Percentiles rank a stretch among this genome's conserved stretches.
Evolutionary conservation across 1,284 basidiomycete species (phyloP).

Genomic region (Xerocomus minutiporus): DNA sequence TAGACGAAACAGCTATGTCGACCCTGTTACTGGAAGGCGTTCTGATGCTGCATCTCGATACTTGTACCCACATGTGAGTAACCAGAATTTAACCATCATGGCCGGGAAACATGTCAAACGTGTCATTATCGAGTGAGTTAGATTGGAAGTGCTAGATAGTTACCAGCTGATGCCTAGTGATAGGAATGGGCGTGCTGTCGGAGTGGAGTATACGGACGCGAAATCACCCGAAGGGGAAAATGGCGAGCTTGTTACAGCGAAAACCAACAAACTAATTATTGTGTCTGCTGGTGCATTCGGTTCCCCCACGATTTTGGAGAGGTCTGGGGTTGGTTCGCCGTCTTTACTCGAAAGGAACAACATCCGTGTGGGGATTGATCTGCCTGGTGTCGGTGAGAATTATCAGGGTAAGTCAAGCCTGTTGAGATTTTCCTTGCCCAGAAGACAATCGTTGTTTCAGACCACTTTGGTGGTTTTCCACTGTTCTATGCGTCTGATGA

Average conservation of each 20-base stretch:
- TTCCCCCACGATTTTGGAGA: constrained; percentile 51
- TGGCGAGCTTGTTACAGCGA: constrained; percentile 6
- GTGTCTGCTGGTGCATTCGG: constrained; percentile 53
- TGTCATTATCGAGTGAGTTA: constrained; percentile 44
- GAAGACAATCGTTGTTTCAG: constrained; percentile 21
- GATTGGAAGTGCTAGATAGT: not conserved
- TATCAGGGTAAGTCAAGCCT: not conserved
- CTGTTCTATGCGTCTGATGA: constrained; percentile 40
- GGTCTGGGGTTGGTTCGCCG: constrained; percentile 47
- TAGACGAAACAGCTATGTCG: constrained; percentile 41
- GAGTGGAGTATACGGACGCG: constrained; percentile 50
- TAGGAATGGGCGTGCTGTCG: constrained; percentile 49
- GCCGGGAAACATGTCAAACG: constrained; percentile 41
- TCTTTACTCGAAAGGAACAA: constrained; percentile 39
- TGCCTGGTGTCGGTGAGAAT: constrained; percentile 49
- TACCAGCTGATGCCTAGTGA: not conserved
- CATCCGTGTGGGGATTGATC: constrained; percentile 40
- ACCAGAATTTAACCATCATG: constrained; percentile 41
- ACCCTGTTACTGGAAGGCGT: constrained; percentile 47
- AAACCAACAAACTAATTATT: constrained; percentile 39
- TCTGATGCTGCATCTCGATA: constrained; percentile 56
- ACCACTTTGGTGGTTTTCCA: constrained; percentile 39
- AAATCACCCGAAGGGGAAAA: constrained; percentile 24
- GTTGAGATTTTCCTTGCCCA: no score
- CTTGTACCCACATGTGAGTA: constrained; percentile 22